phyloP scores from a whole-genome alignment of 176 grass and related monocot genomes.

The Cocos nucifera region DNA sequence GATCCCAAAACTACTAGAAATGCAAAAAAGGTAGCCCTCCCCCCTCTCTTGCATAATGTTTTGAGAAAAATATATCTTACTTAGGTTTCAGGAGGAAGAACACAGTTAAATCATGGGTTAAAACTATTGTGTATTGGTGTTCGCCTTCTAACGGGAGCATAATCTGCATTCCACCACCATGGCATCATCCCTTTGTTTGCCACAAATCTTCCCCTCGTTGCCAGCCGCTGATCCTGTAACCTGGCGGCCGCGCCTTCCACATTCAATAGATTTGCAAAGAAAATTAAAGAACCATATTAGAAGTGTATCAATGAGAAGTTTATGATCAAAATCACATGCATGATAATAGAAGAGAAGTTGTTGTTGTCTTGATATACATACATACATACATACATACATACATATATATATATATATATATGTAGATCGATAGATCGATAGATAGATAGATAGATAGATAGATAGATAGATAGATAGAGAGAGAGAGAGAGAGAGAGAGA shows the following conservation, averaged over 20 bases:
- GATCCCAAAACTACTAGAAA: too few species aligned
- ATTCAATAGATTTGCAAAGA: background rate
- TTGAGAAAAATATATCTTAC: too few species aligned
- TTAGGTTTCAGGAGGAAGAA: too few species aligned
- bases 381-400: background rate
- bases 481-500: too few species aligned
- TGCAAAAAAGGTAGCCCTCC: too few species aligned
- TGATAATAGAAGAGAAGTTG: background rate
- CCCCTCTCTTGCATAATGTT: too few species aligned
- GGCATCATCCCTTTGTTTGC: slow-evolving; percentile 21
- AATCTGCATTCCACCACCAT: slow-evolving; percentile 52
- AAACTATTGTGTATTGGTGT: slow-evolving; percentile 43
- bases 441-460: too few species aligned
- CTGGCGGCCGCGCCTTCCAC: slow-evolving; percentile 13
- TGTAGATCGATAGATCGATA: too few species aligned
- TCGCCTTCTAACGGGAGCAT: slow-evolving; percentile 22
- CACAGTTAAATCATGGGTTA: slow-evolving; percentile 3
- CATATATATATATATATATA: too few species aligned
- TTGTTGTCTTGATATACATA: background rate
- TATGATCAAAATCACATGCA: too few species aligned
- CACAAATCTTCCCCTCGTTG: background rate
- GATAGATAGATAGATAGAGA: too few species aligned
- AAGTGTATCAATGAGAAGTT: background rate
- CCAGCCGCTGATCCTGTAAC: slow-evolving; percentile 5
- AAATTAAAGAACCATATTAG: background rate